These are phyloP conservation scores for Ampelocalamus luodianensis DNA, from an alignment of 176 grass and related monocot genomes.

Conservation along the genomic window DNA sequence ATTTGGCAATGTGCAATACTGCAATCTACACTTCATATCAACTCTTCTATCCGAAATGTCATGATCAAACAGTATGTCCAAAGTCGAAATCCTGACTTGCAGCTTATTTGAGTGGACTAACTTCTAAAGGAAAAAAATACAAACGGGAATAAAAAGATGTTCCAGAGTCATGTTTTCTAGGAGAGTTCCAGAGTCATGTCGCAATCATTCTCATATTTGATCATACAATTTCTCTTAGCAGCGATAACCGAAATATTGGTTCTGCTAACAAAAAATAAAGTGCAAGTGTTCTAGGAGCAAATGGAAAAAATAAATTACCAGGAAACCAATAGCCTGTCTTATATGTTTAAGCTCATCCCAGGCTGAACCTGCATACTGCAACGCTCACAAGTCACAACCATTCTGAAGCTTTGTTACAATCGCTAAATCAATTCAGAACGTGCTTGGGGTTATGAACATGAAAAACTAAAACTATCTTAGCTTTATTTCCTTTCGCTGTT, in stretches of 20 bases:
- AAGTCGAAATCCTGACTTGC: slow-evolving; percentile 7
- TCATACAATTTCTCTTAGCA: background rate
- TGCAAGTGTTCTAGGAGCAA: slow-evolving; percentile 25
- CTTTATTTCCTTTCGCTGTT: slow-evolving; percentile 27
- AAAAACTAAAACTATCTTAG: slow-evolving; percentile 20
- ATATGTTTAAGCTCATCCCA: slow-evolving; percentile 99
- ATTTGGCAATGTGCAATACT: slow-evolving; percentile 27
- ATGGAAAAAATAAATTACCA: slow-evolving; percentile 67
- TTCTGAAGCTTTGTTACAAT: slow-evolving; percentile 3
- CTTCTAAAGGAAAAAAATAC: slow-evolving; percentile 1
- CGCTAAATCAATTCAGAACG: background rate
- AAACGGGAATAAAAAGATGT: background rate
- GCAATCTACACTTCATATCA: slow-evolving; percentile 19
- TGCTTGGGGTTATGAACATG: background rate
- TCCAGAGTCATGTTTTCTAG: background rate
- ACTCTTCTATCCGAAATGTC: slow-evolving; percentile 28
- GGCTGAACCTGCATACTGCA: slow-evolving; percentile 92
- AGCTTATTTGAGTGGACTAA: slow-evolving; percentile 1
- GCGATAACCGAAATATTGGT: background rate
- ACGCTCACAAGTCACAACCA: background rate
- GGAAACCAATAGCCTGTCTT: slow-evolving; percentile 97
- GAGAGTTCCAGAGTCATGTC: background rate
- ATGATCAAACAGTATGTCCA: background rate
- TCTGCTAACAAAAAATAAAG: slow-evolving; percentile 3
- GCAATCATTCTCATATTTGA: slow-evolving; percentile 21